phyloP scores from a whole-genome alignment of 2,329 filamentous ascomycete species.

The Pseudogymnoascus sp. region DNA sequence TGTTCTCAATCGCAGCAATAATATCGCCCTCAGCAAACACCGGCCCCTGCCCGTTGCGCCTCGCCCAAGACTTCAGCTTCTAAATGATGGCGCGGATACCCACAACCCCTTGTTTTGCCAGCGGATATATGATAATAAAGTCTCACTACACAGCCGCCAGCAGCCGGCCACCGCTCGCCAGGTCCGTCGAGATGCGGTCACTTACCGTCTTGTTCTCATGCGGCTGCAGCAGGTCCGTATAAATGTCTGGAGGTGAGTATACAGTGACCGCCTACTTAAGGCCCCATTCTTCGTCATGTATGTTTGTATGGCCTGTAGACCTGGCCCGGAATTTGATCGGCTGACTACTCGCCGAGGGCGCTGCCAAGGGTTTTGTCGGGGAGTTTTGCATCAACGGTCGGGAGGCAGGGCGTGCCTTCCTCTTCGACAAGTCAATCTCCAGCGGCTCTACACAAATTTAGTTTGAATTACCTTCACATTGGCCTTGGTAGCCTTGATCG shows the following conservation, averaged over 20 bases:
- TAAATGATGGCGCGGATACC: constrained; percentile 79
- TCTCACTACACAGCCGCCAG: constrained; percentile 83
- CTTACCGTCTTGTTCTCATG: constrained; percentile 56
- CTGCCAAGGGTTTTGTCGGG: no score
- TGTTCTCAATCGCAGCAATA: constrained; percentile 66
- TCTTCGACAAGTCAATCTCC: no score
- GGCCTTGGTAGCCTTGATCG: no score
- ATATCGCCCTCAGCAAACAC: constrained; percentile 78
- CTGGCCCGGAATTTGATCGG: no score
- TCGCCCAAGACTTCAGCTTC: constrained; percentile 63
- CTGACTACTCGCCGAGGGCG: no score
- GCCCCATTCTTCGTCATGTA: no score
- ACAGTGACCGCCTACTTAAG: no score
- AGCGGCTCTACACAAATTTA: no score
- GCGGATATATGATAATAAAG: constrained; percentile 71
- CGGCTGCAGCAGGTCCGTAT: constrained; percentile 53
- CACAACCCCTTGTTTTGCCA: constrained; percentile 69
- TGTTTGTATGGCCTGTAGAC: no score
- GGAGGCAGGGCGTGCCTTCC: no score
- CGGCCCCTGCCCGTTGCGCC: constrained; percentile 81
- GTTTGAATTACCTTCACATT: no score
- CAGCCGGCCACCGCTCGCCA: constrained; percentile 58
- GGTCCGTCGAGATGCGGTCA: constrained; percentile 61
- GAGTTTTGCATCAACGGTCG: no score
- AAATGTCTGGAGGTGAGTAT: constrained; percentile 70